Base-by-base conservation (phyloP, 2,329 filamentous ascomycete genomes). In the Pseudogymnoascus sp. region DNA sequence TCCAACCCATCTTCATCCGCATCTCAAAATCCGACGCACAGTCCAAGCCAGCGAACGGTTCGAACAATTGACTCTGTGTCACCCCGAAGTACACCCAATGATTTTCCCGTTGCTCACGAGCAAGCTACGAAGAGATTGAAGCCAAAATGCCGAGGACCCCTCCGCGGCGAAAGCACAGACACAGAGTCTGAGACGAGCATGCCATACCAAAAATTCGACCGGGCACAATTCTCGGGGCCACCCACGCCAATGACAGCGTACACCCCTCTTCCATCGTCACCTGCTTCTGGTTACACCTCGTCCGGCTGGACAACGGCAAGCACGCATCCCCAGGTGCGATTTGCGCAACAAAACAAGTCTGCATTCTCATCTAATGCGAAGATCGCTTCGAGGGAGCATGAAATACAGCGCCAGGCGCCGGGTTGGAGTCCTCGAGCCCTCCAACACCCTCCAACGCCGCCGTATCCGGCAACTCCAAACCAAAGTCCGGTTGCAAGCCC, bases 91-190 rank as follows among this genome's bases (percentile, higher is more conserved):
- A 35, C 16, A 14, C 58, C 58, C 12, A 12, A n/a, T 60, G 58
- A 40, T n/a, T 25, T 37, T 1, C 11, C 58, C 4, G 6, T 40
- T n/a, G 18, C 5, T 74, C 28, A 75, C 75, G 67, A 67, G 75
- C 18, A 69, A 71, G 43, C 71, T 68, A 60, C 49, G 3, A 55
- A 35, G 28, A 55, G 16, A 14, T 5, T 35, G 28, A 55, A 55
- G n/a, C 49, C 49, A 33, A 55, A 55, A 55, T 9, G 49, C 49
- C 28, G 49, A 12, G 49, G 49, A 7, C 16, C 28, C 16, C 73
- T 75, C 28, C 77, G 73, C 62, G 74, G 78, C 2, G 79, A 79
- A 61, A 73, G 70, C 21, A 75, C 75, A 5, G 55, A 35, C 25
- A 67, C 67, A 1, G 79, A 81, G 41, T 70, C 72, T 11, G 76